A percentile compares a stretch with the other conserved stretches of the same genome.
Conservation (phyloP, 176 grass and related monocot species). For the Luzula sylvatica region DNA sequence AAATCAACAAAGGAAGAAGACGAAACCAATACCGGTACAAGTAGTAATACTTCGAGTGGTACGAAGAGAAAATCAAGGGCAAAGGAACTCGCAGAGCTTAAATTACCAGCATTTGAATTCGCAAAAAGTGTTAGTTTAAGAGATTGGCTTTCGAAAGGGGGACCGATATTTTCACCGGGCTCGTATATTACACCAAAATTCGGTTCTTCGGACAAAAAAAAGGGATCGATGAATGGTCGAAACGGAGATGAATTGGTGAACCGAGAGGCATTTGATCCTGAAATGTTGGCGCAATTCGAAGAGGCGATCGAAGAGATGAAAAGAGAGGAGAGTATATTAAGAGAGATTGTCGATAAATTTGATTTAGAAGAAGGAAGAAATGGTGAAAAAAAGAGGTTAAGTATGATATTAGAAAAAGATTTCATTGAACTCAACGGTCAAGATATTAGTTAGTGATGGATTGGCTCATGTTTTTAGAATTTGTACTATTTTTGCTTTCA, state of each 20-base stretch:
- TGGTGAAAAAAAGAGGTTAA: neutral
- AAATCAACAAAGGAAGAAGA: conserved; percentile 8
- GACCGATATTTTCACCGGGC: conserved; percentile 57
- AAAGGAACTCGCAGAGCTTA: conserved; percentile 39
- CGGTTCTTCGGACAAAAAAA: conserved; percentile 4
- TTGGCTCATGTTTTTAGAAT: neutral
- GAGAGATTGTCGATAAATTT: conserved; percentile 41
- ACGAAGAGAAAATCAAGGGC: conserved; percentile 35
- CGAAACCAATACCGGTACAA: neutral
- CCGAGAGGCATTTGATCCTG: conserved; percentile 45
- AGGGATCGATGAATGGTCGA: neutral
- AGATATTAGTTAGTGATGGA: conserved; percentile 1
- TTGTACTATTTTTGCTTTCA: conserved; percentile 1
- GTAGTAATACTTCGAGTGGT: neutral
- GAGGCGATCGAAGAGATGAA: conserved; percentile 53
- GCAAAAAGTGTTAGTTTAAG: conserved; percentile 53
- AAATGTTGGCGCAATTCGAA: conserved; percentile 53
- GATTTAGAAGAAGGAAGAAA: conserved; percentile 10
- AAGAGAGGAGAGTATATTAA: conserved; percentile 42
- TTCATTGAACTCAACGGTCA: conserved; percentile 15
- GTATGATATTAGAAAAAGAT: conserved; percentile 17
- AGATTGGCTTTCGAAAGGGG: conserved; percentile 63
- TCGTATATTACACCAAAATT: conserved; percentile 65
- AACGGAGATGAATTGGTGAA: neutral
- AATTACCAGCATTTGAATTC: conserved; percentile 58